Evolutionary conservation across 2,329 filamentous ascomycete genomes (phyloP), one percentile per base, ranked within the genome.

Genomic region (Exophiala sp.): DNA sequence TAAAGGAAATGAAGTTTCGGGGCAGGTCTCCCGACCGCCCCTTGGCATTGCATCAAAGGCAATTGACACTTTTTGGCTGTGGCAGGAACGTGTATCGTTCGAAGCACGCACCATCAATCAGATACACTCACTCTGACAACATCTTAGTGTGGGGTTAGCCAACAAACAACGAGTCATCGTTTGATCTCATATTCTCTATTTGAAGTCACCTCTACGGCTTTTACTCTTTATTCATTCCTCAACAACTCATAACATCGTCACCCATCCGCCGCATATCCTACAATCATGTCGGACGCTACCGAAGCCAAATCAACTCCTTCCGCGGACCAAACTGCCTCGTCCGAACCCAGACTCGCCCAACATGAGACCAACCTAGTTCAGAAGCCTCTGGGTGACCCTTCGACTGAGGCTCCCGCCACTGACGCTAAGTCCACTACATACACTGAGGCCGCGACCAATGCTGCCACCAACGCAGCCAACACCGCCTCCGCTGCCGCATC

Each of bases 401-500:
- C 52, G 12, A 49, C 50, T 20, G 55, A 60, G 48, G 52, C 54
- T 38, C 52, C 59, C 20, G 52, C 61, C 33, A 47, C 42, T 21
- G 55, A 59, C n/a, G 47, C 45, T 39, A 54, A 49, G 45, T 56
- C 62, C n/a, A 49, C 60, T 18, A 52, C 57, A n/a, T 47, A 53
- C 33, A 52, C 61, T 35, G 60, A 61, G 20, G 52, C 52, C 49
- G 60, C 57, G 3, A 47, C 59, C 38, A 62, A 61, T 47, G 52
- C 58, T 35, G 54, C 65, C 16, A 59, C 54, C 24, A 62, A 45
- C 39, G 60, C 59, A 9, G 52, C 62, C 24, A 58, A 42, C 11
- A 54, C 61, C 40, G 55, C 63, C 41, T 48, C 62, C 35, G 33
- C 60, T n/a, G 62, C 63, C 8, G 62, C 65, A 8, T 44, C 61